Evolutionary conservation across 2,329 filamentous ascomycete genomes (phyloP).

Genomic region (Nannizzia gypsea): DNA sequence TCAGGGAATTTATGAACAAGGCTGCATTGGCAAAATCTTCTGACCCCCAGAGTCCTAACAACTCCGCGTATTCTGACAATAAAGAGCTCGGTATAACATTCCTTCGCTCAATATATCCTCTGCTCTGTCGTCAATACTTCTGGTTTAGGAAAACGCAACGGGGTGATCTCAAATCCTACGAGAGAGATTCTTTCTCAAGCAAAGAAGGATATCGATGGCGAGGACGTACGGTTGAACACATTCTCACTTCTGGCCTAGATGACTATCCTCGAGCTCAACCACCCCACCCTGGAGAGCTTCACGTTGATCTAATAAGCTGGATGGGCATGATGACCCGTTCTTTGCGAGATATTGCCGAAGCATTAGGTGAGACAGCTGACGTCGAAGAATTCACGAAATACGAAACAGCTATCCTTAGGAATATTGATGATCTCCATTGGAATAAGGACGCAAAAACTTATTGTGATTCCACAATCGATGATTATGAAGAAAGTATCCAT

Average conservation of each 20-base stretch:
- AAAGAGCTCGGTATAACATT: constrained; percentile 57
- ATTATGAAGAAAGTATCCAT: constrained; percentile 77
- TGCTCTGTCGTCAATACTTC: constrained; percentile 76
- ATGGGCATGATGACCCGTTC: constrained; percentile 90
- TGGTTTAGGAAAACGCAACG: constrained; percentile 92
- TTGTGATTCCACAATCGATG: constrained; percentile 91
- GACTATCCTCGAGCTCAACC: constrained; percentile 92
- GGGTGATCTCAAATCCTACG: constrained; percentile 83
- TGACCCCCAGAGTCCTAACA: constrained; percentile 37
- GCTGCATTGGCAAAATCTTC: constrained; percentile 41
- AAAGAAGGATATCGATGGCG: constrained; percentile 94
- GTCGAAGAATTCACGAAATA: constrained; percentile 58
- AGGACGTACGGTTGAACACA: constrained; percentile 73
- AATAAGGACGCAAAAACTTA: constrained; percentile 66
- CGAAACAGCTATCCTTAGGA: constrained; percentile 65
- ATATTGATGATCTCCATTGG: constrained; percentile 93
- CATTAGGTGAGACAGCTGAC: constrained; percentile 66
- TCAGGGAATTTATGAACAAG: constrained; percentile 74
- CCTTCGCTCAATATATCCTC: constrained; percentile 67
- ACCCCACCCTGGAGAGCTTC: constrained; percentile 88
- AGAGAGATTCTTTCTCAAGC: constrained; percentile 74
- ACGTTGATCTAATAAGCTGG: constrained; percentile 91
- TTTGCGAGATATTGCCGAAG: constrained; percentile 66
- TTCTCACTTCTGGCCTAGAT: constrained; percentile 85
- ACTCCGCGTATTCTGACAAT: constrained; percentile 56